Conservation (phyloP, 306 rosid species). For the Aeschynomene evenia region DNA sequence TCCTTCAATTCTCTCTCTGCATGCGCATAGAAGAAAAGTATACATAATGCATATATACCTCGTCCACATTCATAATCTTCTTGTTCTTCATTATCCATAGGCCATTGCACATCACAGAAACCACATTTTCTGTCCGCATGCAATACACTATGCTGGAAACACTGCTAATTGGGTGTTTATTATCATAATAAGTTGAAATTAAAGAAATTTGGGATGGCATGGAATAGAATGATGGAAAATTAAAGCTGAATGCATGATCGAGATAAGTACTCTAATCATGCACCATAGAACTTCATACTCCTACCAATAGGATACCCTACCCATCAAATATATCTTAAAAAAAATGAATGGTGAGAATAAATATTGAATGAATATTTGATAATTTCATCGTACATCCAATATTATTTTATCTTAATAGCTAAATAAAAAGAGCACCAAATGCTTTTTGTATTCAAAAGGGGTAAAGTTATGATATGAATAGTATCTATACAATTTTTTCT, state of each 20-base stretch:
- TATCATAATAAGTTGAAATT: conserved; percentile 31
- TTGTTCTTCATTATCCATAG: conserved; percentile 83
- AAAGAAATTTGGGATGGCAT: conserved; percentile 8
- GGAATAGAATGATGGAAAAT: not conserved
- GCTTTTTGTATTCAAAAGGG: no score
- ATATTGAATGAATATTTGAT: no score
- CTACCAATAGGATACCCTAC: not conserved
- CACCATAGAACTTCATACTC: not conserved
- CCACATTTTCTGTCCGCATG: conserved; percentile 80
- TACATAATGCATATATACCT: conserved; percentile 50
- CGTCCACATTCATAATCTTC: conserved; percentile 66
- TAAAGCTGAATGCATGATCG: not conserved
- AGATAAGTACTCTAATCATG: no score
- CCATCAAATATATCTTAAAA: no score
- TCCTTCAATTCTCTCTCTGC: not conserved
- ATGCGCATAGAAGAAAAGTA: no score
- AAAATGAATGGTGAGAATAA: no score
- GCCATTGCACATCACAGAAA: conserved; percentile 84
- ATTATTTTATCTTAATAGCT: no score
- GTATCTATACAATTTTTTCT: no score
- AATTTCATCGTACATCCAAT: no score
- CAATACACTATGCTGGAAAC: conserved; percentile 76
- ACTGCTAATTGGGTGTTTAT: conserved; percentile 53
- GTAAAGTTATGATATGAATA: no score
- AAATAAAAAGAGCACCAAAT: not conserved